A percentile compares a stretch with the other conserved stretches of the same genome.
These are phyloP conservation scores for Nakazawaea peltata DNA, from an alignment of 805 yeast genomes.

Conservation along the genomic window DNA sequence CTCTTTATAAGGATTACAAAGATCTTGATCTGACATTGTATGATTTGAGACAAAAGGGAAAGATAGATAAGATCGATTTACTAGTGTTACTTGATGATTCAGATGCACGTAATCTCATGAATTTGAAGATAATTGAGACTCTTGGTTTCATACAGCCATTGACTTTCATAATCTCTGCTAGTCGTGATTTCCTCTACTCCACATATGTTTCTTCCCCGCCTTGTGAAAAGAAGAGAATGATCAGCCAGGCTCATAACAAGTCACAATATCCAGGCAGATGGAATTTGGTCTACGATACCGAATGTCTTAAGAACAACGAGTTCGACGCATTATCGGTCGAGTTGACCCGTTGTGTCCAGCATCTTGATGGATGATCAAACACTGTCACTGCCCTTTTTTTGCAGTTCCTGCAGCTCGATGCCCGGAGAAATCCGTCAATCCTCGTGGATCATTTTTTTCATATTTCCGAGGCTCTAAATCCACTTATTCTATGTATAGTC, in stretches of 20 bases:
- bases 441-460: too few species aligned
- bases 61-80: slow-evolving; percentile 21
- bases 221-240: slow-evolving; percentile 23
- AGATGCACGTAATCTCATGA: slow-evolving; percentile 25
- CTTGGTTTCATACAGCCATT: slow-evolving; percentile 28
- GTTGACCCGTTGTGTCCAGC: slow-evolving; percentile 23
- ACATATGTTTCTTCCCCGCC: slow-evolving; percentile 27
- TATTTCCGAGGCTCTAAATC: too few species aligned
- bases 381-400: too few species aligned
- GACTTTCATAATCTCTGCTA: slow-evolving; percentile 29
- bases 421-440: neutral
- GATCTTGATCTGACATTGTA: slow-evolving; percentile 23
- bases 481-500: too few species aligned
- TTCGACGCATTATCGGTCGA: slow-evolving; percentile 18
- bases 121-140: slow-evolving; percentile 29
- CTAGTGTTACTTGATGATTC: slow-evolving; percentile 30
- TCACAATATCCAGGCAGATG: slow-evolving; percentile 24
- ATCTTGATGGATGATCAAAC: slow-evolving; percentile 19
- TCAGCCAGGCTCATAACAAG: slow-evolving; percentile 13
- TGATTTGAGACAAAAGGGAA: slow-evolving; percentile 15
- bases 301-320: slow-evolving; percentile 17
- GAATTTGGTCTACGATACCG: slow-evolving; percentile 28
- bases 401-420: too few species aligned
- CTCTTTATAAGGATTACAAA: slow-evolving; percentile 27
- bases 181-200: slow-evolving; percentile 23